These are phyloP conservation scores for Gentiana macrophylla DNA, from an alignment of 257 asterid genomes.

Conservation along the genomic window DNA sequence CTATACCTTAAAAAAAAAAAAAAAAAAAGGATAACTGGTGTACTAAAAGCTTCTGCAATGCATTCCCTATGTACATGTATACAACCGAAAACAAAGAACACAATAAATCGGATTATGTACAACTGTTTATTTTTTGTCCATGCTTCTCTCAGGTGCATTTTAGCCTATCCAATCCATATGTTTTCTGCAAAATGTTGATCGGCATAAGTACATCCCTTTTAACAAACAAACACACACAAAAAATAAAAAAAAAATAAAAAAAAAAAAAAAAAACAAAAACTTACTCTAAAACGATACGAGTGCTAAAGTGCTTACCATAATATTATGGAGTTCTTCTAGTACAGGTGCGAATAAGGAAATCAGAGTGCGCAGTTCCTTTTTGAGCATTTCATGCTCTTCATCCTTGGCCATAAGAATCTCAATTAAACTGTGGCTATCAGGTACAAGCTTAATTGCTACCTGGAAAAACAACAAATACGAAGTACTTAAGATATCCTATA, in stretches of 20 bases:
- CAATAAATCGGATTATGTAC: slow-evolving; percentile 1
- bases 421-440: slow-evolving; percentile 38
- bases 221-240: too few relatives aligned
- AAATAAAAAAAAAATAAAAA: not conserved
- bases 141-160: slow-evolving; percentile 37
- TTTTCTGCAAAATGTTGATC: slow-evolving; percentile 28
- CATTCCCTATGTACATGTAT: slow-evolving; percentile 8
- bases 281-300: not conserved
- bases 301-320: slow-evolving; percentile 36
- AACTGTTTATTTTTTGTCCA: slow-evolving; percentile 2
- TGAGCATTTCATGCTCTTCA: slow-evolving; percentile 34
- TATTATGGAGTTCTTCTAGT: slow-evolving; percentile 35
- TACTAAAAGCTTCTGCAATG: not conserved
- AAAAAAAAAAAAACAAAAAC: not conserved
- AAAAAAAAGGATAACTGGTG: too few relatives aligned
- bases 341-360: slow-evolving; percentile 44
- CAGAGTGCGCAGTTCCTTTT: slow-evolving; percentile 37
- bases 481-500: not conserved
- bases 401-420: slow-evolving; percentile 46
- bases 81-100: not conserved
- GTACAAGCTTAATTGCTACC: slow-evolving; percentile 78
- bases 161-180: slow-evolving; percentile 48
- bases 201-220: too few relatives aligned
- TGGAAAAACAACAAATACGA: slow-evolving; percentile 8
- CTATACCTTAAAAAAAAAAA: too few relatives aligned